Conservation (phyloP, 225 moss, liverwort and hornwort species). For the Polytrichum commune region DNA sequence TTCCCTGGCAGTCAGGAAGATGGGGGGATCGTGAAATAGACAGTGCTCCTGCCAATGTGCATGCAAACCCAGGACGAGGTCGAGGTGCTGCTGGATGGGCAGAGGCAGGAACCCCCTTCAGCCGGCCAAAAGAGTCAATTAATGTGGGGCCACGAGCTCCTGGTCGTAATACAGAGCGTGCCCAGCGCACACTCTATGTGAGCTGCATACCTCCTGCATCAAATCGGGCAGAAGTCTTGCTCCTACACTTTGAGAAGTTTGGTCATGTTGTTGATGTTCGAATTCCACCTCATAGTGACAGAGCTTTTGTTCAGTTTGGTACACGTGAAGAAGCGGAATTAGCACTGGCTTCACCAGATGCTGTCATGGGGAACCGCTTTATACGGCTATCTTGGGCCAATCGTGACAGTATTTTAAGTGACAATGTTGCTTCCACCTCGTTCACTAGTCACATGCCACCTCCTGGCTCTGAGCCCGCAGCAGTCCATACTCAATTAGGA, state of each 20-base stretch:
- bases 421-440: constrained; percentile 49
- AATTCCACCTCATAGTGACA: constrained; percentile 90
- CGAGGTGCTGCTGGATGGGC: constrained; percentile 55
- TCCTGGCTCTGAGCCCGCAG: constrained; percentile 42
- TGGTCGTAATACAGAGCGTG: constrained; percentile 66
- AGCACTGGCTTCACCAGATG: constrained; percentile 89
- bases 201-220: constrained; percentile 84
- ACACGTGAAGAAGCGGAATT: constrained; percentile 87
- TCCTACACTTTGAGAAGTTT: constrained; percentile 87
- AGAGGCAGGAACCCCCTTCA: constrained; percentile 60
- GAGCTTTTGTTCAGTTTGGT: constrained; percentile 93
- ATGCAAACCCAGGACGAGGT: constrained; percentile 50
- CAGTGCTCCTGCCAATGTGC: constrained; percentile 31
- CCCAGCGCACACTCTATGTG: constrained; percentile 90
- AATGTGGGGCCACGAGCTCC: constrained; percentile 63
- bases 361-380: constrained; percentile 93
- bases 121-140: constrained; percentile 68
- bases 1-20: constrained; percentile 70
- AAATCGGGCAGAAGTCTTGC: constrained; percentile 79
- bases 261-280: constrained; percentile 90
- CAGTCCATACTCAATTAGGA: constrained; percentile 26
- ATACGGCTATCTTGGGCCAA: constrained; percentile 96
- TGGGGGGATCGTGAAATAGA: constrained; percentile 77
- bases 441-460: constrained; percentile 38
- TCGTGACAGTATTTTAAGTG: constrained; percentile 78